Base-by-base conservation (phyloP, 139 green algal species). In the Pseudopediastrum boryanum region DNA sequence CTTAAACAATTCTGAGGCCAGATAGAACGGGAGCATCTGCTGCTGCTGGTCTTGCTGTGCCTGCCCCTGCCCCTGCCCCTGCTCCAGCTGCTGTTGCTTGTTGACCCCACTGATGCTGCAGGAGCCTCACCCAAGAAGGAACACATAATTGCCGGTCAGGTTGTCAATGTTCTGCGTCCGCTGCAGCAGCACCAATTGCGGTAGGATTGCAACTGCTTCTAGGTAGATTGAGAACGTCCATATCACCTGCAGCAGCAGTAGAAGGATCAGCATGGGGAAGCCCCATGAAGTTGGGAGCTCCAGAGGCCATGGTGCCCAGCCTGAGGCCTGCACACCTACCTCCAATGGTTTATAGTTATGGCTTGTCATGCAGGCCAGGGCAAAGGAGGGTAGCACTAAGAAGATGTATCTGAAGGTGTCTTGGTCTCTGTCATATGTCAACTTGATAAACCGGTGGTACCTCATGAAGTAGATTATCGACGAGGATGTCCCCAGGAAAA, bases 141-240 rank as follows among this genome's bases (percentile, higher is more conserved):
- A 97, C 3, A 99, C 87, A 71, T 99, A 99, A 86, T 99, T 98
- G 5, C 95, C 96, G 2, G 97, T 99, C 2, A 99, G 85, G 83
- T 98, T 99, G 88, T 99, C 97, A 52, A 99, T 97, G 85, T 99
- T 99, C 68, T 96, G 92, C 4, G 97, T 99, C 21, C 97, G 90
- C 87, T 99, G 95, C 80, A 99, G 90, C 68, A 99, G 84, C n/a
- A 97, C 95, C 42, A 99, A 90, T 90, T 99, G 97, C 9, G 97
- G 97, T 62, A 99, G 82, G 76, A 99, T 99, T 31, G 97, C 97
- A 50, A 99, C 95, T 8, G 97, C 94, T 82, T 99, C 97, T 46
- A 99, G 84, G 80, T 98, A 99, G 72, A 99, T 98, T 19, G 93
- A 98, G 80, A 99, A 99, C 1, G 95, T 98, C 97, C 97, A 99